Conservation (phyloP, 73 alveolate genomes). For the Tetrahymena elliotti region DNA sequence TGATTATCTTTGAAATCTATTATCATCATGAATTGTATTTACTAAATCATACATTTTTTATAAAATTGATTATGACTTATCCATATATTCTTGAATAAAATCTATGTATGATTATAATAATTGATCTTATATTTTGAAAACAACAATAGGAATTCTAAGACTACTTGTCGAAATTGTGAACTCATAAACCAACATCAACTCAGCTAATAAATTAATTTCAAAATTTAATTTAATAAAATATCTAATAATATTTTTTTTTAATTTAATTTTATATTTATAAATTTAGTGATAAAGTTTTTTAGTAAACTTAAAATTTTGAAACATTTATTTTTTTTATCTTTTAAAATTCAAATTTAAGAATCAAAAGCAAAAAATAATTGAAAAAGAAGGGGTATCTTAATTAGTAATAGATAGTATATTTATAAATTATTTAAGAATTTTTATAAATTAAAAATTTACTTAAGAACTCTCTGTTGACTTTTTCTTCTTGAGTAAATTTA, state of each 20-base stretch:
- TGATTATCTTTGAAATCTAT: not conserved
- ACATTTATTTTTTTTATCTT: no score
- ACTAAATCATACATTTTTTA: not conserved
- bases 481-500: not conserved
- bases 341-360: no score
- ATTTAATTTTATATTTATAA: no score
- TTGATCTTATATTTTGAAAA: not conserved
- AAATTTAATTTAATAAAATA: no score
- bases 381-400: no score
- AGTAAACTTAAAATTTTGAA: no score
- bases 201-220: not conserved
- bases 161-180: not conserved
- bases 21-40: not conserved
- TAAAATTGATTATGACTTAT: not conserved
- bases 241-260: no score
- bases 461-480: not conserved
- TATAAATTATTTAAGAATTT: no score
- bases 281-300: no score
- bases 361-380: no score
- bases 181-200: not conserved
- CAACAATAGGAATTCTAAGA: not conserved
- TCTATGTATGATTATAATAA: not conserved
- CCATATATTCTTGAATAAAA: no score
- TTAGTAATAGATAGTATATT: no score
- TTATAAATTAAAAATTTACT: not conserved